phyloP scores from a whole-genome alignment of 495 filamentous ascomycete genomes.

The Penicillium taxi region DNA sequence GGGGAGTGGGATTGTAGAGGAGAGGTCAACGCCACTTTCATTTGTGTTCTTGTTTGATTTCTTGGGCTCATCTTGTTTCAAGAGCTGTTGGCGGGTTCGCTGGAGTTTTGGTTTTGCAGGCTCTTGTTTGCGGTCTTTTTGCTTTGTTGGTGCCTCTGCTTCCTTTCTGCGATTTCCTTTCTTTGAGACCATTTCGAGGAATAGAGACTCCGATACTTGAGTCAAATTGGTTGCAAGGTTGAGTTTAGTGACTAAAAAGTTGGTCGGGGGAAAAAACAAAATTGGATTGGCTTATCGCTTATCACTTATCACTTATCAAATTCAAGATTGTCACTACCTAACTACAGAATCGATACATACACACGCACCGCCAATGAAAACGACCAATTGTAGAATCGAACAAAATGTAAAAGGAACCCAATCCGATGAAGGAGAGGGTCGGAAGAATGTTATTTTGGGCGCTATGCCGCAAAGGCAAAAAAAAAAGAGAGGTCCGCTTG shows the following conservation, averaged over 20 bases:
- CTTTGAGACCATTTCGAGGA: no score
- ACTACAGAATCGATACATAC: conserved; percentile 7
- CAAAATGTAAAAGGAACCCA: conserved; percentile 11
- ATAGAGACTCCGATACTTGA: conserved; percentile 3
- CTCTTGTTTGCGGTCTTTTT: conserved; percentile 9
- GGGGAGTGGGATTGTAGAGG: conserved; percentile 33
- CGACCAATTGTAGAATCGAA: conserved; percentile 12
- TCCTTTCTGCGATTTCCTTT: conserved; percentile 9
- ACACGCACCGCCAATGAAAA: conserved; percentile 4
- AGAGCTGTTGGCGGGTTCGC: background rate
- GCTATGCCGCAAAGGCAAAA: conserved; percentile 10
- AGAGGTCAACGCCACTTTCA: conserved; percentile 24
- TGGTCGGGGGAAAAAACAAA: conserved; percentile 4
- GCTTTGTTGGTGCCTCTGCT: conserved; percentile 7
- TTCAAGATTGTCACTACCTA: conserved; percentile 14
- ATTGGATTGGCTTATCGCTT: conserved; percentile 15
- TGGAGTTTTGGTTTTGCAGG: conserved; percentile 3
- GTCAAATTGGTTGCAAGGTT: background rate
- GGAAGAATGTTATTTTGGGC: conserved; percentile 17
- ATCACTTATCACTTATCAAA: conserved; percentile 17
- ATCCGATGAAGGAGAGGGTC: conserved; percentile 18
- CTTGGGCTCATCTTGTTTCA: conserved; percentile 2
- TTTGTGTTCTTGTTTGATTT: no score
- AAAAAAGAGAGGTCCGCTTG: conserved; percentile 8
- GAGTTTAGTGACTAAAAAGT: background rate